Evolutionary conservation across 2,329 filamentous ascomycete genomes (phyloP).

Genomic region (Colletotrichum theobromicola): DNA sequence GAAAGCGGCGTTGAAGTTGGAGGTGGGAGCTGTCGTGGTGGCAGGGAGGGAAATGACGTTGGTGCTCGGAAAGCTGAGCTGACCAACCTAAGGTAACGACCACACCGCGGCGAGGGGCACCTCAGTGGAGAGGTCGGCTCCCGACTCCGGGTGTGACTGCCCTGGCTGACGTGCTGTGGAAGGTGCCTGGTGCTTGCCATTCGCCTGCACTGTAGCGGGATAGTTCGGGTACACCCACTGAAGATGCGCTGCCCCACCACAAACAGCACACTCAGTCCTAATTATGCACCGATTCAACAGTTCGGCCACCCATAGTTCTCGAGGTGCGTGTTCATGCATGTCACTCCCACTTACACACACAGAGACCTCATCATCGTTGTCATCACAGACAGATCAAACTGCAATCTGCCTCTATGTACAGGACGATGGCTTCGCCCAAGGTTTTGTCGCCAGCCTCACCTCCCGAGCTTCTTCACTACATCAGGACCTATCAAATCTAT

Average conservation of each 20-base stretch:
- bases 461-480: slow-evolving; percentile 67
- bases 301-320: neutral
- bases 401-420: neutral
- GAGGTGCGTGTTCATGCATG: neutral
- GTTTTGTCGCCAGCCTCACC: slow-evolving; percentile 60
- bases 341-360: neutral
- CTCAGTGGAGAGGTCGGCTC: neutral
- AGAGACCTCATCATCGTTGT: neutral
- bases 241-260: neutral
- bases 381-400: too few species aligned
- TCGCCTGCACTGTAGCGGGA: neutral
- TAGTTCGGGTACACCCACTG: neutral
- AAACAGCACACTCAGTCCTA: neutral
- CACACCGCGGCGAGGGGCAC: neutral
- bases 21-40: neutral
- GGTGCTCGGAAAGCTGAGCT: slow-evolving; percentile 1
- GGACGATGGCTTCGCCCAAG: slow-evolving; percentile 33
- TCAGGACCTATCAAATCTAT: slow-evolving; percentile 60
- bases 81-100: neutral
- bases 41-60: slow-evolving; percentile 25
- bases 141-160: neutral
- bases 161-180: neutral
- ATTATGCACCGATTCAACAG: neutral
- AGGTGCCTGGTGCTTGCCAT: neutral
- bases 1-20: neutral